Percentiles rank a stretch among this genome's conserved stretches.
phyloP scores from a whole-genome alignment of 1,284 basidiomycete species.

The Apiotrichum siamense region DNA sequence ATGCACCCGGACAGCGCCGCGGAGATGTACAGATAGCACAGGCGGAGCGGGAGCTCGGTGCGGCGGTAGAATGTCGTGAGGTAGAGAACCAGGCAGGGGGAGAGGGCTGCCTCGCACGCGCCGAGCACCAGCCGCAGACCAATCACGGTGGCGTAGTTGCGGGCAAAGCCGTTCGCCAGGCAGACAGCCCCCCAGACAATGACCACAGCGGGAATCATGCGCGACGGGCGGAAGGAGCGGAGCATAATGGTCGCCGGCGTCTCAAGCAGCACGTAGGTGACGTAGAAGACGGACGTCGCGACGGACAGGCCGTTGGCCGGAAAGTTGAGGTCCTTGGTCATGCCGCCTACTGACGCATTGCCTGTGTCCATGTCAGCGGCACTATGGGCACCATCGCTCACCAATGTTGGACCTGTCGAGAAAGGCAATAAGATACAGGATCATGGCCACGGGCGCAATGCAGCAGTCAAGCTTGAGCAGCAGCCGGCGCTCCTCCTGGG shows the following conservation, averaged over 20 bases:
- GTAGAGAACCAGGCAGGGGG: constrained; percentile 26
- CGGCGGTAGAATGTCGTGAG: constrained; percentile 25
- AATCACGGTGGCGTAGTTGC: constrained; percentile 23
- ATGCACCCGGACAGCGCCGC: constrained; percentile 25
- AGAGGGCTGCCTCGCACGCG: constrained; percentile 25
- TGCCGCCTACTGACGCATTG: constrained; percentile 14
- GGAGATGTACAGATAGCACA: constrained; percentile 34
- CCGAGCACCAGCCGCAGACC: constrained; percentile 27
- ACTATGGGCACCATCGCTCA: background rate
- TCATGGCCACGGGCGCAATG: constrained; percentile 12
- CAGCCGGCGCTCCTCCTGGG: background rate
- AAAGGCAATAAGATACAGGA: constrained; percentile 13
- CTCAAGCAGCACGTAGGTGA: constrained; percentile 35
- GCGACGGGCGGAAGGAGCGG: constrained; percentile 24
- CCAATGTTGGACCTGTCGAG: constrained; percentile 12
- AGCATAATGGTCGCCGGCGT: constrained; percentile 28
- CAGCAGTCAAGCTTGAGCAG: constrained; percentile 6
- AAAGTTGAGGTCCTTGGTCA: constrained; percentile 14
- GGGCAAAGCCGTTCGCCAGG: constrained; percentile 17
- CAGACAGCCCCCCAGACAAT: constrained; percentile 24
- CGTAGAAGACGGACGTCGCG: constrained; percentile 24
- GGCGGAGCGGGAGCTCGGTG: constrained; percentile 25
- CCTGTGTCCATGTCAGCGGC: constrained; percentile 3
- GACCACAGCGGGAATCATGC: constrained; percentile 17
- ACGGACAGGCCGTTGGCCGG: constrained; percentile 10